Evolutionary conservation across 169 alveolate genomes (phyloP).

Genomic region (Amoebophrya sp.): DNA sequence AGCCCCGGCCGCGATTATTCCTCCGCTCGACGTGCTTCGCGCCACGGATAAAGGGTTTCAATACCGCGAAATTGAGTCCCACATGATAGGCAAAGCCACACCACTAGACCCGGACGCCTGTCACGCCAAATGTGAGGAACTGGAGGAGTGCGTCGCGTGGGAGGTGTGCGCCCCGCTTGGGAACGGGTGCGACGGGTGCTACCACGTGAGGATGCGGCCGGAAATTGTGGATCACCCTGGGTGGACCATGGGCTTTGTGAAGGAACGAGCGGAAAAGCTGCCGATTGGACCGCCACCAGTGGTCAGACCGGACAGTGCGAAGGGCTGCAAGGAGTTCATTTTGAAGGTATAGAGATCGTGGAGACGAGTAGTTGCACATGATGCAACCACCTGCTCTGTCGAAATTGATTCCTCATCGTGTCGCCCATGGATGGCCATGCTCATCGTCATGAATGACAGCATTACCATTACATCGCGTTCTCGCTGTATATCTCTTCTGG

Average conservation of each 20-base stretch:
- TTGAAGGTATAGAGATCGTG: too few relatives aligned
- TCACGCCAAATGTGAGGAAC: background rate
- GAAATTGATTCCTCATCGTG: too few relatives aligned
- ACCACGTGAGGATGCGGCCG: background rate
- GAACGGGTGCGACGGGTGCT: background rate
- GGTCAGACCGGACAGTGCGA: background rate
- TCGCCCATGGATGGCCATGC: too few relatives aligned
- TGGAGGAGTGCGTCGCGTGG: background rate
- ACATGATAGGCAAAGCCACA: background rate
- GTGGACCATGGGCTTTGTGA: background rate
- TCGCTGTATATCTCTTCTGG: too few relatives aligned
- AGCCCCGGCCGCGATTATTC: too few relatives aligned
- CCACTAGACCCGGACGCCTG: background rate
- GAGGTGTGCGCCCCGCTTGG: background rate
- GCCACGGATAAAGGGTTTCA: slow-evolving; percentile 18
- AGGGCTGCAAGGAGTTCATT: background rate
- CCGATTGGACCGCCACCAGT: background rate
- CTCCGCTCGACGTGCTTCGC: too few relatives aligned
- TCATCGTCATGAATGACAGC: too few relatives aligned
- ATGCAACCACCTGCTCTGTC: too few relatives aligned
- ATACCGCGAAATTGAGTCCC: background rate
- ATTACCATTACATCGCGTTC: too few relatives aligned
- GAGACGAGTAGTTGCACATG: too few relatives aligned
- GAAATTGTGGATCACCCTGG: background rate
- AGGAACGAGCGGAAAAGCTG: background rate